These are phyloP conservation scores for Cytospora piceicola DNA, from an alignment of 2,329 filamentous ascomycete genomes.

Conservation along the genomic window DNA sequence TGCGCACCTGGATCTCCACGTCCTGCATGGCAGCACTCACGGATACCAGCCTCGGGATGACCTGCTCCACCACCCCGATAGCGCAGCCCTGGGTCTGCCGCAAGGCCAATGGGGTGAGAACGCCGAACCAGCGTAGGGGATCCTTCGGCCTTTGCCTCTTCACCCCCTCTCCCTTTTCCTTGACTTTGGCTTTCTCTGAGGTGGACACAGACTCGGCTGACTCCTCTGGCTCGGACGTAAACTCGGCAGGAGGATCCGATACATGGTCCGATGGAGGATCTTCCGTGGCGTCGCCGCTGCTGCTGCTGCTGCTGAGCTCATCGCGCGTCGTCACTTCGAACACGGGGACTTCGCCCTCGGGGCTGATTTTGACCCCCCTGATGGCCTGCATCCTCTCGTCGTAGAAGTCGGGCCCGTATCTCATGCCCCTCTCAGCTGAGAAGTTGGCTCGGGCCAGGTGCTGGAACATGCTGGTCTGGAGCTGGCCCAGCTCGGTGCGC, in stretches of 20 bases:
- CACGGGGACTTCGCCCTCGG: conserved; percentile 29
- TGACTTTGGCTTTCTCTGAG: conserved; percentile 22
- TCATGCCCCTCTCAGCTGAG: conserved; percentile 62
- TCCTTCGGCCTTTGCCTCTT: conserved; percentile 43
- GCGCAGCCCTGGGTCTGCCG: conserved; percentile 64
- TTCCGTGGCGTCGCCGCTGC: not conserved
- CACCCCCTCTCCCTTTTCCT: conserved; percentile 24
- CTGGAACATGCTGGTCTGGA: conserved; percentile 61
- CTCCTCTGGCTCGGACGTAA: conserved; percentile 16
- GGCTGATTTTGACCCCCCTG: conserved; percentile 46
- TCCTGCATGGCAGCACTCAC: conserved; percentile 63
- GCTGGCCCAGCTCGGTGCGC: conserved; percentile 54
- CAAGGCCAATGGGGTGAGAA: conserved; percentile 56
- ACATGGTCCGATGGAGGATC: conserved; percentile 1
- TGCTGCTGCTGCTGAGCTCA: not conserved
- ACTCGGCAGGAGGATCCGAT: not conserved
- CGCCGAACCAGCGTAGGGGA: conserved; percentile 63
- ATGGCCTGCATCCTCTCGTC: conserved; percentile 73
- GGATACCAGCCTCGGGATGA: conserved; percentile 61
- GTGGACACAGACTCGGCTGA: conserved; percentile 19
- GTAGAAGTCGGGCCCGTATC: conserved; percentile 72
- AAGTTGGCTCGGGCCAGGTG: conserved; percentile 77
- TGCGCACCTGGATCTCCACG: conserved; percentile 71
- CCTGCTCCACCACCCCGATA: conserved; percentile 56
- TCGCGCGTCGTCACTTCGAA: conserved; percentile 33